A percentile compares a stretch with the other conserved stretches of the same genome.
phyloP scores from a whole-genome alignment of 345 rosid genomes.

The Salix udensis region DNA sequence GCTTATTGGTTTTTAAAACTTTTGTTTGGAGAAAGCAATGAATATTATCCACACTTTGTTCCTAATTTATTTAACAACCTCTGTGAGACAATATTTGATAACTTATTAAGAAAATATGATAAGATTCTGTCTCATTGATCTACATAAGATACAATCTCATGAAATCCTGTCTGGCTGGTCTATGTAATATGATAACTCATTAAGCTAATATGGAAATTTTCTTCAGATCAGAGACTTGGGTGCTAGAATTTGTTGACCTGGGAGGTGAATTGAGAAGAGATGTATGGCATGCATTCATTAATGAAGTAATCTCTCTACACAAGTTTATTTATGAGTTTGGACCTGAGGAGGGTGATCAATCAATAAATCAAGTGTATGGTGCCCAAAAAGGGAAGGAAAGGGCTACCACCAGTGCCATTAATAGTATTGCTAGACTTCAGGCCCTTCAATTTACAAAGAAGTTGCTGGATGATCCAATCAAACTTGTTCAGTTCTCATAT shows the following conservation, averaged over 20 bases:
- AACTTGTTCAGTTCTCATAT: constrained; percentile 80
- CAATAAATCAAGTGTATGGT: constrained; percentile 62
- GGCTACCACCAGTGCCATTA: constrained; percentile 58
- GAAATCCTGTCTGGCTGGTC: not conserved
- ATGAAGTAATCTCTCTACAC: constrained; percentile 77
- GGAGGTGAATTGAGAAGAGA: constrained; percentile 95
- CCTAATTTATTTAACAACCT: not conserved
- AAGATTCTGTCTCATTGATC: not conserved
- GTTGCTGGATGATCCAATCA: constrained; percentile 81
- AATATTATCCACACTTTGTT: not conserved
- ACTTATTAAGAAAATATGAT: no score
- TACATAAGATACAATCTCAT: not conserved
- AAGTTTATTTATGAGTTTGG: constrained; percentile 70
- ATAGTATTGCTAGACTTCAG: constrained; percentile 83
- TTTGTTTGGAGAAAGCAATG: not conserved
- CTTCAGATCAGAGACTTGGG: constrained; percentile 70
- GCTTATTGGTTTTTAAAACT: not conserved
- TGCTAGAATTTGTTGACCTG: constrained; percentile 91
- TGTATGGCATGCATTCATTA: constrained; percentile 83
- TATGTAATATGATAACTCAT: not conserved
- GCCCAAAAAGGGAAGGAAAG: constrained; percentile 79
- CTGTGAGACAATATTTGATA: not conserved
- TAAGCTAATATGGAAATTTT: constrained; percentile 3
- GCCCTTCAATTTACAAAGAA: constrained; percentile 77
- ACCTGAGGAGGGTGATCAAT: constrained; percentile 59